Evolutionary conservation across 306 rosid species (phyloP), one percentile per base, ranked within the genome.

Genomic region (Citrullus mucosospermus): DNA sequence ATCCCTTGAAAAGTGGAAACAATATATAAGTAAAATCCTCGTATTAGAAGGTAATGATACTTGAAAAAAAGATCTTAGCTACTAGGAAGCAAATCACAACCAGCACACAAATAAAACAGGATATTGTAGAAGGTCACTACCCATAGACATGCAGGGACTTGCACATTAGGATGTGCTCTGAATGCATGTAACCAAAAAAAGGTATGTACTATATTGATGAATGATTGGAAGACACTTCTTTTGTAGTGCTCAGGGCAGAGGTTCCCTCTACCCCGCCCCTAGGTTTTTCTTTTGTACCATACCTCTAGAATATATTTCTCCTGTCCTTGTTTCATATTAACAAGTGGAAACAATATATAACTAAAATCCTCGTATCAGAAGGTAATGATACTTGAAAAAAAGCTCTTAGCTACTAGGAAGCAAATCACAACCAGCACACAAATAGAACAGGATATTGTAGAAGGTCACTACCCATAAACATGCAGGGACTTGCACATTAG

Each of bases 1-100:
- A 91, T 95, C 96, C 98, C 97, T 92, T 79, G 53, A 65, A 79
- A 79, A 68, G 25, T 34, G 67, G 73, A 51, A 46, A 61, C 18
- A 46, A 73, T 59, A 22, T 15, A 36, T 59, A 58, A 73, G 51
- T 20, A 46, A 80, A 22, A 58, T 43, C 80, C 5, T 16, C 25
- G 2, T 41, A 59, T 43, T 62, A 77, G 44, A 61, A 78, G 46
- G 32, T 36, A 78, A 61, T 44, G 43, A 57, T 57, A 44, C 59
- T 57, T 18, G n/a, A 11, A 62, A 28, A 17, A 57, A 25, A 25
- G 28, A 0, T 12, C 36, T 20, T 43, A 59, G 71, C 69, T 38
- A 51, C 71, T 39, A 1, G 22, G 58, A 61, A 80, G 48, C 32
- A 80, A 66, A 17, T 58, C 36, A 22, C 25, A 74, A 59, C 44